Evolutionary conservation across 129 eudicot genomes (phyloP).

Genomic region (Pseudognaphalium luteoalbum): DNA sequence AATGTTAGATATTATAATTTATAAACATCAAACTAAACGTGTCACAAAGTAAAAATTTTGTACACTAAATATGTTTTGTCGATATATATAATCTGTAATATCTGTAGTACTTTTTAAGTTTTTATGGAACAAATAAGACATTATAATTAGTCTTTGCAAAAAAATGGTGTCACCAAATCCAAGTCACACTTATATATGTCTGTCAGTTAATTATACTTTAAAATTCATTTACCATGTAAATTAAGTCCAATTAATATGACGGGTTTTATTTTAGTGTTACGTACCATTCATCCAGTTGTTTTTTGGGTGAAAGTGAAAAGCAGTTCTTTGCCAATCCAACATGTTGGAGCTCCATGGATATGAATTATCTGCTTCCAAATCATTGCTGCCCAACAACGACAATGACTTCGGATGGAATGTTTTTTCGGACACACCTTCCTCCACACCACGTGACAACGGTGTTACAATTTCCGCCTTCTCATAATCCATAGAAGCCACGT

Average conservation of each 20-base stretch:
- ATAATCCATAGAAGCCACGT: neutral
- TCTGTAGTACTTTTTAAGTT: too few relatives aligned
- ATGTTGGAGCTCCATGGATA: conserved; percentile 50
- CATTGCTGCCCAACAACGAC: neutral
- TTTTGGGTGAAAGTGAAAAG: conserved; percentile 62
- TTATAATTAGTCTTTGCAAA: too few relatives aligned
- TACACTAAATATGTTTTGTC: neutral
- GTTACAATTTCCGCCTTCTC: neutral
- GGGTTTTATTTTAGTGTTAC: neutral
- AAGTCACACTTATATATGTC: too few relatives aligned
- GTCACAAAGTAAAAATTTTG: neutral
- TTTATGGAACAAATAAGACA: too few relatives aligned
- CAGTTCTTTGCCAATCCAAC: conserved; percentile 65
- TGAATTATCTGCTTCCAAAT: conserved; percentile 28
- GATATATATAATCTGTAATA: too few relatives aligned
- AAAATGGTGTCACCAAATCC: too few relatives aligned
- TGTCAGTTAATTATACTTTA: too few relatives aligned
- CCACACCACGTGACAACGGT: conserved; percentile 43
- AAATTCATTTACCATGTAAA: too few relatives aligned
- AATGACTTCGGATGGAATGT: conserved; percentile 26
- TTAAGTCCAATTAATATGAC: conserved; percentile 38
- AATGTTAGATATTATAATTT: neutral
- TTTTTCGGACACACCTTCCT: conserved; percentile 63
- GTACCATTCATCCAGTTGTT: conserved; percentile 82
- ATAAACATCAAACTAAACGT: neutral